Conservation (phyloP, 1,284 basidiomycete species). For the Sporisorium scitamineum region DNA sequence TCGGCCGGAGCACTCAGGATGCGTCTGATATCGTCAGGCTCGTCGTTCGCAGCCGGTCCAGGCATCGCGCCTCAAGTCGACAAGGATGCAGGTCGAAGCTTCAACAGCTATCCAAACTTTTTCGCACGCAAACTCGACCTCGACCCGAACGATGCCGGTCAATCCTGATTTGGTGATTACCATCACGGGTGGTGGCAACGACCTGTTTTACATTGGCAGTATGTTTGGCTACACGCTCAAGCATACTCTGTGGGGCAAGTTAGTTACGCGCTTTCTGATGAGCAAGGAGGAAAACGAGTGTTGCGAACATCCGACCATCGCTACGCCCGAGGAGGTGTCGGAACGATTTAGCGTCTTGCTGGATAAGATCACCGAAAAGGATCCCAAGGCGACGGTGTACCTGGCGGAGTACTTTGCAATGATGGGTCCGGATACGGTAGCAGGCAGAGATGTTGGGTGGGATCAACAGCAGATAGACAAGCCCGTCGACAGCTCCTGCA, state of each 20-base stretch:
- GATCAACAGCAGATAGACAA: constrained; percentile 11
- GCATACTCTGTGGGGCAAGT: constrained; percentile 22
- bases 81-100: constrained; percentile 26
- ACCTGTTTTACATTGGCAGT: constrained; percentile 37
- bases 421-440: constrained; percentile 20
- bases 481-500: constrained; percentile 16
- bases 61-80: constrained; percentile 29
- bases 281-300: constrained; percentile 3
- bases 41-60: constrained; percentile 36
- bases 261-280: constrained; percentile 13
- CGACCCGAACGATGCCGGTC: background rate
- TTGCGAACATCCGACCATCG: constrained; percentile 12
- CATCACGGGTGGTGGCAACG: constrained; percentile 30
- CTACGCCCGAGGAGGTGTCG: constrained; percentile 11
- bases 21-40: constrained; percentile 25
- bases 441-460: constrained; percentile 13
- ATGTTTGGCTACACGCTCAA: constrained; percentile 32
- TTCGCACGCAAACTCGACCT: constrained; percentile 23
- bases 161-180: constrained; percentile 30
- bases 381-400: constrained; percentile 19
- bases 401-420: constrained; percentile 38
- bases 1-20: background rate
- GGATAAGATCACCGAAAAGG: constrained; percentile 14
- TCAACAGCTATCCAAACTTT: constrained; percentile 33
- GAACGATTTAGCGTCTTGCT: constrained; percentile 14